Evolutionary conservation across 2,329 filamentous ascomycete species (phyloP), one percentile per base, ranked within the genome.

Genomic region (Exophiala lecanii-corni): DNA sequence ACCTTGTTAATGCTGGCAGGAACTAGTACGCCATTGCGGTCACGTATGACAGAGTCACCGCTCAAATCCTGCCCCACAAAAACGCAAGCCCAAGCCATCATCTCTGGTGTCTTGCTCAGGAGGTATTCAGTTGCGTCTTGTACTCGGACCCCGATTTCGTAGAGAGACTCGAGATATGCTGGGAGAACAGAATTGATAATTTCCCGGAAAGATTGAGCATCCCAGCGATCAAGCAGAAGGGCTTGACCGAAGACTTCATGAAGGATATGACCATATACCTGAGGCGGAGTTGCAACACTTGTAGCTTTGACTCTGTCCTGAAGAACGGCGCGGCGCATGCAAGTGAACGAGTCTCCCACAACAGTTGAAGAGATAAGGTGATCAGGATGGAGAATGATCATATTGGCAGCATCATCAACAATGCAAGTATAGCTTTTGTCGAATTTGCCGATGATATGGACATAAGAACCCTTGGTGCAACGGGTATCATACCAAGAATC

Each of bases 171-270:
- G 7, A 95, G 74, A 61, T 96, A 88, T 51, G 77, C 82, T 20
- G 79, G 71, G n/a, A 89, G 74, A 23, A 86, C 78, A 28, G 65
- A 73, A 40, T 85, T 76, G 44, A 94, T 86, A 13, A 85, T 68
- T 1, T 72, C 65, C 21, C 72, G 69, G 12, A 97, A 69, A 53
- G 83, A 94, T 0, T 67, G 62, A 1, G 76, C 67, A 49, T 86
- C 83, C 88, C 92, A 98, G 47, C 75, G 68, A 60, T 97, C 96
- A 2, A 78, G 78, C 59, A 86, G 80, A 58, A 98, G 69, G 2
- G 89, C 89, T 59, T 89, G 83, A 61, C 98, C 92, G 55, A 98
- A 97, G 16, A 97, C 81, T 60, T 97, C 91, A 61, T 98, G 92
- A 10, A 98, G 76, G 44, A 98, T 83, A 26, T 86, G 92, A 36